A percentile compares a stretch with the other conserved stretches of the same genome.
Conservation (phyloP, 139 green algal species). For the Dunaliella primolecta region DNA sequence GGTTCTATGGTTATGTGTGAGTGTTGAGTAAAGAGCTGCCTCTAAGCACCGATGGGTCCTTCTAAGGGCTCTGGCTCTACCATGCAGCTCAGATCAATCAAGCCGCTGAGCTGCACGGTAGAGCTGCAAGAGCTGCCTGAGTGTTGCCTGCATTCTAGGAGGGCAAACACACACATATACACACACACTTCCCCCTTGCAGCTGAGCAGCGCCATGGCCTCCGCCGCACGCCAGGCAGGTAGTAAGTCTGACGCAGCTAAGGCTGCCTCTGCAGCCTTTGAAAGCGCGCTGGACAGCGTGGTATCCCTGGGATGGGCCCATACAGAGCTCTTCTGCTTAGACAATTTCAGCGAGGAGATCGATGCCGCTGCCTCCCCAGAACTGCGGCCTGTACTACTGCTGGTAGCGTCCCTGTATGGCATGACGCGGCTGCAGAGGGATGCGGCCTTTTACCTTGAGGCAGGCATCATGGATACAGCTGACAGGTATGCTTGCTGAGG, state of each 20-base stretch:
- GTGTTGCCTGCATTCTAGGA: too few species aligned
- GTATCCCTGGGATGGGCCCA: slow-evolving; percentile 72
- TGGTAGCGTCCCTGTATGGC: slow-evolving; percentile 58
- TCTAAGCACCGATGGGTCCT: too few species aligned
- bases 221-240: slow-evolving; percentile 27
- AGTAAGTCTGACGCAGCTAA: slow-evolving; percentile 21
- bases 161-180: slow-evolving; percentile 6
- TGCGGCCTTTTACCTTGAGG: slow-evolving; percentile 46
- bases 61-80: too few species aligned
- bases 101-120: too few species aligned
- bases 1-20: too few species aligned
- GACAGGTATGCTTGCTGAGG: not conserved
- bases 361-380: not conserved
- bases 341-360: slow-evolving; percentile 40
- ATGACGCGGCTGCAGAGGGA: slow-evolving; percentile 54
- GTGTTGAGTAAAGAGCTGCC: too few species aligned
- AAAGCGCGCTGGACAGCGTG: slow-evolving; percentile 64
- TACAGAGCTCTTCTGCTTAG: slow-evolving; percentile 56
- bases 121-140: too few species aligned
- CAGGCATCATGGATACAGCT: slow-evolving; percentile 25
- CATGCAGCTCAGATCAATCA: too few species aligned
- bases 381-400: slow-evolving; percentile 14
- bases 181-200: slow-evolving; percentile 13
- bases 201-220: slow-evolving; percentile 44
- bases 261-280: slow-evolving; percentile 49